Conservation (phyloP, 441 rosid genomes). For the Pelargonium australe region DNA sequence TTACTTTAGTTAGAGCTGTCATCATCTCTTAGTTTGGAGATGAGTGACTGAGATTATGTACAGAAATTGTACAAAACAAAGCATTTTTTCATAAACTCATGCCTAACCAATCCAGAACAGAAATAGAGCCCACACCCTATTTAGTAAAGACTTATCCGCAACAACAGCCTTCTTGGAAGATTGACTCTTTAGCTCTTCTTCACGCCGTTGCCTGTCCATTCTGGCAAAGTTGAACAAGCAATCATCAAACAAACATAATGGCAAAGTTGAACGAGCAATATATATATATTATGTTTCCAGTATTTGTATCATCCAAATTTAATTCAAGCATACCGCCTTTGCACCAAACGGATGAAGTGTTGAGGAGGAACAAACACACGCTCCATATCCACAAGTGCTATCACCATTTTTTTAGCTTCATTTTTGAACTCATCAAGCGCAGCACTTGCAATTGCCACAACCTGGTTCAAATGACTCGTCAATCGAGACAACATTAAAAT, state of each 20-base stretch:
- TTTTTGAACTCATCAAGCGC: constrained; percentile 82
- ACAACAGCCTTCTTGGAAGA: constrained; percentile 81
- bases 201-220: constrained; percentile 97
- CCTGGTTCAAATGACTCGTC: constrained; percentile 31
- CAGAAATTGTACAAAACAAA: background rate
- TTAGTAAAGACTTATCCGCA: constrained; percentile 78
- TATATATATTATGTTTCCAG: background rate
- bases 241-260: constrained; percentile 20
- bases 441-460: constrained; percentile 75
- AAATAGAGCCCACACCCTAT: constrained; percentile 49
- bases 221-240: constrained; percentile 30
- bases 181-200: constrained; percentile 80
- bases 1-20: background rate
- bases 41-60: background rate
- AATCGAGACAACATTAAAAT: constrained; percentile 18
- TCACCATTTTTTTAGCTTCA: constrained; percentile 88
- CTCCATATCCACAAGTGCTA: constrained; percentile 97
- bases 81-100: constrained; percentile 1
- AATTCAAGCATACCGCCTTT: constrained; percentile 55
- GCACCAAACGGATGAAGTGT: constrained; percentile 92
- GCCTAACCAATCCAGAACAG: constrained; percentile 16
- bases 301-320: background rate
- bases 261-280: too few species aligned
- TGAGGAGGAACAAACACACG: constrained; percentile 98
- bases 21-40: background rate